Conservation (phyloP, 1,284 basidiomycete genomes). For the Xerocomus nothofagi region DNA sequence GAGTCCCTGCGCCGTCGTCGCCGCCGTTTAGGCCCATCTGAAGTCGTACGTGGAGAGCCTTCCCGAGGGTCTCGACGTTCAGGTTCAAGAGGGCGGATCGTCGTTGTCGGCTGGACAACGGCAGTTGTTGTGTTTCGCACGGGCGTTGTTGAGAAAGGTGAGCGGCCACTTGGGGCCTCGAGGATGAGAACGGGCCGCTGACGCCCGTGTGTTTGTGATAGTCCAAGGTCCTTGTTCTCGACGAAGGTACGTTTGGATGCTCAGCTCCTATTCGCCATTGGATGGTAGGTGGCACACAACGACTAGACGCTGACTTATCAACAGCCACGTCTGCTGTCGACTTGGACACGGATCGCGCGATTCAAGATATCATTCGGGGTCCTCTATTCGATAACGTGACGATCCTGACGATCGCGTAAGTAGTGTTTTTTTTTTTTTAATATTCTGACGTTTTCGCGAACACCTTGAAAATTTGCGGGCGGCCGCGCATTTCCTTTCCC, state of each 20-base stretch:
- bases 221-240: slow-evolving; percentile 86
- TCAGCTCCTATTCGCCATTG: background rate
- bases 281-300: background rate
- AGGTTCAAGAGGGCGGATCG: slow-evolving; percentile 77
- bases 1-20: background rate
- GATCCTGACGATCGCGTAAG: slow-evolving; percentile 81
- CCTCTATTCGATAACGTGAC: slow-evolving; percentile 71
- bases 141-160: slow-evolving; percentile 73
- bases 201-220: slow-evolving; percentile 23
- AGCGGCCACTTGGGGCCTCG: background rate
- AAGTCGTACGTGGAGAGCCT: slow-evolving; percentile 73
- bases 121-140: slow-evolving; percentile 81
- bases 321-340: slow-evolving; percentile 83
- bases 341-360: slow-evolving; percentile 84
- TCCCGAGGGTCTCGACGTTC: slow-evolving; percentile 73
- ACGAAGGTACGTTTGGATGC: slow-evolving; percentile 62
- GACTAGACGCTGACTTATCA: background rate
- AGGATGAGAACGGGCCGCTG: background rate
- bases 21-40: slow-evolving; percentile 50
- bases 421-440: background rate
- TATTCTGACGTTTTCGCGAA: background rate
- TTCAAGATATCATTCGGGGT: slow-evolving; percentile 80
- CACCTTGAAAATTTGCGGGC: background rate
- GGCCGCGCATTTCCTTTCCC: no score
- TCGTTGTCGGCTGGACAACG: slow-evolving; percentile 86